Base-by-base conservation (phyloP, 2,329 filamentous ascomycete species). In the Trichoderma breve region DNA sequence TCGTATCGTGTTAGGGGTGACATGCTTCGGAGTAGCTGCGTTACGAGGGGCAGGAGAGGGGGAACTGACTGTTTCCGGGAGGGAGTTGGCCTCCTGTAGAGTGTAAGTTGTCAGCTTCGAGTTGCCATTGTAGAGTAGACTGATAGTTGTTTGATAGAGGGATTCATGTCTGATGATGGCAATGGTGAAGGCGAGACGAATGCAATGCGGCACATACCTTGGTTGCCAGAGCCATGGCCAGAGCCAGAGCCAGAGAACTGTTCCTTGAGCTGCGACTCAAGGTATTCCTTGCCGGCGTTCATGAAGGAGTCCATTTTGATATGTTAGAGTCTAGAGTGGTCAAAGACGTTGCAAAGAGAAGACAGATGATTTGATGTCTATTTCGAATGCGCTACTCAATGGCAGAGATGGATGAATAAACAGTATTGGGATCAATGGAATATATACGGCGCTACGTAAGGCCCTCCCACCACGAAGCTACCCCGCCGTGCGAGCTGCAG, bases 301-400 rank as follows among this genome's bases (percentile, higher is more conserved):
- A 83, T 72, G 72, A 84, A 72, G 70, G 80, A 81, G 55, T 84
- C 81, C 82, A 84, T 84, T 64, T 78, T 74, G 62, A 3, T 12
- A 12, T 43, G 21, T 18, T 15, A 28, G 6, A 14, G n/a, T 60
- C 12, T 1, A 24, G 11, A 58, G 24, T n/a, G 18, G 3, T 6
- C 12, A 47, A 18, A 28, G 21, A 15, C 15, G 11, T n/a, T 47
- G 39, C 6, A 21, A 62, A 6, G 30, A 43, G 18, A 57, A 18
- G 14, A 58, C 24, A 24, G 24, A 43, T 8, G 15, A 34, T 15
- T 24, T 24, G 47, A 30, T 24, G 47, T 21, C 12, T 30, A 47
- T 34, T 24, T 36, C 28, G 32, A 53, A 4, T 60, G 28, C 21
- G 30, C n/a, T 34, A 15, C 26, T 51, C 32, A 34, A 60, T 24